Percentiles rank a stretch among this genome's conserved stretches.
Evolutionary conservation across 352 stramenopile genomes (phyloP).

Genomic region (Globisporangium paroecandrum): DNA sequence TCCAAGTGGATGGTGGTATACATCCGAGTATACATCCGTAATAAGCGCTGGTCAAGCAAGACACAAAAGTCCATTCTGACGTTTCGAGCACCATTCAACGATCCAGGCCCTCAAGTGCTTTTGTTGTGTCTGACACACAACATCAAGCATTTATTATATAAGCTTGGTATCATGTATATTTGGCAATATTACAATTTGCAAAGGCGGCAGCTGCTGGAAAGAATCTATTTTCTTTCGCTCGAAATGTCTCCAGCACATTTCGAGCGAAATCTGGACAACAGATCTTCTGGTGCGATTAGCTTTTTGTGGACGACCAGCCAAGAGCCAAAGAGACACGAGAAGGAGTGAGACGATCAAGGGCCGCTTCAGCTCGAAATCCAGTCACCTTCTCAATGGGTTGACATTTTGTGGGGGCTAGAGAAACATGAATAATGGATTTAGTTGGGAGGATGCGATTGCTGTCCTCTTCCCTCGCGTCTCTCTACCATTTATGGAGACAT

Average conservation of each 20-base stretch:
- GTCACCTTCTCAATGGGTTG: not conserved
- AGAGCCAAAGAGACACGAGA: not conserved
- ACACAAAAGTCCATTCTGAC: not conserved
- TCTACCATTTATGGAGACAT: not conserved
- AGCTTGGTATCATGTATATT: too few relatives aligned
- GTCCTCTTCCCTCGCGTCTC: not conserved
- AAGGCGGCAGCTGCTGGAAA: not conserved
- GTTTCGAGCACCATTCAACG: not conserved
- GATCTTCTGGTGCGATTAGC: not conserved
- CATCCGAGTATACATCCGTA: not conserved
- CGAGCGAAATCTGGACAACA: not conserved
- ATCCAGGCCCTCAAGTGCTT: not conserved
- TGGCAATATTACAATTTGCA: not conserved
- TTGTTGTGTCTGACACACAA: too few relatives aligned
- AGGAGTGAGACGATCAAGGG: not conserved
- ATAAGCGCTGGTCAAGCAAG: not conserved
- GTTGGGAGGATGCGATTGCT: not conserved
- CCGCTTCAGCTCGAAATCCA: not conserved
- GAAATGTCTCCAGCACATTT: not conserved
- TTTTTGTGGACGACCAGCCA: not conserved
- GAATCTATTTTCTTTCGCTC: not conserved
- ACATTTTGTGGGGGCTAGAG: not conserved
- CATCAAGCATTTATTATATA: too few relatives aligned
- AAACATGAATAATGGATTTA: not conserved
- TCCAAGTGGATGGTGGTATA: not conserved